Conservation (phyloP, 768 basidiomycete genomes). For the Dioszegia hungarica region DNA sequence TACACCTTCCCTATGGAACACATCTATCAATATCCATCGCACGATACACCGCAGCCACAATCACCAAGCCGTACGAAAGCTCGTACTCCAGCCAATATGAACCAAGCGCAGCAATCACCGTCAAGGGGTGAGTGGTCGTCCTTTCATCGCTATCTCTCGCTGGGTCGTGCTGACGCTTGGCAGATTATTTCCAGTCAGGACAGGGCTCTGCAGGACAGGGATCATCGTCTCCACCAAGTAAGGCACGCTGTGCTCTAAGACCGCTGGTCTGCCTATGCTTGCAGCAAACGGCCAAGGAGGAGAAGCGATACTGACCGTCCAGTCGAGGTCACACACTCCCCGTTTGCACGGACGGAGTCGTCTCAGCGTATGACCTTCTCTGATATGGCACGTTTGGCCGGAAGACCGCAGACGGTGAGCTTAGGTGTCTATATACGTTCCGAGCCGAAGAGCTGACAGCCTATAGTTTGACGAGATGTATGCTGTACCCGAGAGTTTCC, state of each 20-base stretch:
- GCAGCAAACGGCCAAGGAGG: too few relatives aligned
- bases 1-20: neutral
- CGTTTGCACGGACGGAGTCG: slow-evolving; percentile 45
- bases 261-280: too few relatives aligned
- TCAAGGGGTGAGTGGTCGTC: neutral
- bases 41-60: neutral
- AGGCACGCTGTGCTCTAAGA: slow-evolving; percentile 2
- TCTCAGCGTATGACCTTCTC: slow-evolving; percentile 41
- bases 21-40: neutral
- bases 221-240: slow-evolving; percentile 33
- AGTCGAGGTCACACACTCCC: slow-evolving; percentile 48
- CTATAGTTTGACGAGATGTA: slow-evolving; percentile 86
- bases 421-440: neutral
- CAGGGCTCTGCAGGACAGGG: slow-evolving; percentile 12
- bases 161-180: neutral
- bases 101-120: slow-evolving; percentile 2
- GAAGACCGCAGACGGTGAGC: slow-evolving; percentile 45
- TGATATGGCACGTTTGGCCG: slow-evolving; percentile 44
- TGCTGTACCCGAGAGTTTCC: slow-evolving; percentile 88
- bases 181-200: neutral
- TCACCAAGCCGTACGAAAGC: neutral
- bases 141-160: neutral
- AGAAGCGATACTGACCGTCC: neutral
- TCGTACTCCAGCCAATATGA: neutral
- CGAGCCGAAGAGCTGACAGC: neutral